Evolutionary conservation across 352 stramenopile species (phyloP), one percentile per base, ranked within the genome.

Genomic region (Globisporangium alternatum): DNA sequence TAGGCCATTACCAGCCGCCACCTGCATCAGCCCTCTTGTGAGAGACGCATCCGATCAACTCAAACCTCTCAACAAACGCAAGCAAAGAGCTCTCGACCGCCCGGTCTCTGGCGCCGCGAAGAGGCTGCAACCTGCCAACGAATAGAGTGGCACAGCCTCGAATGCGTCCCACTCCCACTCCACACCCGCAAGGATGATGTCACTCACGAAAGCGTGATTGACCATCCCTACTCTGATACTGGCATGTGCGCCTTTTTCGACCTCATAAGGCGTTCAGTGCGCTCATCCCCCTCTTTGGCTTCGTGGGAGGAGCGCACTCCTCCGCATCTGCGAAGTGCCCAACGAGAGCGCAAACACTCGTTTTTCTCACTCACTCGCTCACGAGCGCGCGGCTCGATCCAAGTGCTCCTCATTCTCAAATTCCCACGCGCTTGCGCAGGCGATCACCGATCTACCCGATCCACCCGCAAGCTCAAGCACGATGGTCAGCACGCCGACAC

Each of bases 81-180:
- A 41, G 1, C 5, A 41, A 13, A 12, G 35, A 65, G 49, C 60
- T 59, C 35, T 54, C 51, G n/a, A 0, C 0, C 33, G 51, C 21
- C 60, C 13, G 21, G 41, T 58, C 60, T 66, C 51, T 66, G 21
- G 25, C 17, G 19, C 25, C 25, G 10, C n/a, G 13, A 33, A 41
- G 35, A 59, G 52, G 60, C 60, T 60, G 51, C 60, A 45, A 39
- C 22, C 35, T 66, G 60, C 60, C 51, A 55, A 66, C 60, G 60
- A 66, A 66, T 66, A 60, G 28, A 66, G 60, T 66, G 60, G 52
- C 51, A 66, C 31, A 12, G n/a, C 22, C 8, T 41, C 21, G 1
- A 45, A 5, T 2, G 1, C 15, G 25, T 63, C 8, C 43, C 56
- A 62, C 43, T 63, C 8, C 43, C 56, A 62, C 43, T 41, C 35